These are phyloP conservation scores for Sphagnum contortum DNA, from an alignment of 225 moss, liverwort and hornwort genomes.

Conservation along the genomic window DNA sequence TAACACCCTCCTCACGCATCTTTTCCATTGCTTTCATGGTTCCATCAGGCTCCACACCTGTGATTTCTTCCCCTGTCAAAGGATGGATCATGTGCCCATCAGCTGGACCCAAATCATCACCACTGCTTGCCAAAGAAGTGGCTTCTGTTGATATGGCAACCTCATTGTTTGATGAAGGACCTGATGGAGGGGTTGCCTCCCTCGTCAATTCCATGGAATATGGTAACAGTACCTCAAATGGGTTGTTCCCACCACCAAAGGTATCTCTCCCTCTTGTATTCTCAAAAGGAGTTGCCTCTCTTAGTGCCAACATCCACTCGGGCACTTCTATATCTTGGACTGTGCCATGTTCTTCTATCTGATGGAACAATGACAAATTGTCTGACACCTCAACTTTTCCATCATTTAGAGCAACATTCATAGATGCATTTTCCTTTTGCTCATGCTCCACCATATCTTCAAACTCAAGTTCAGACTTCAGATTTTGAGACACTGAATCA, in stretches of 20 bases:
- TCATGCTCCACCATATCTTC: constrained; percentile 35
- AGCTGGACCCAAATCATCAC: constrained; percentile 20
- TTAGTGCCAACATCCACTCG: constrained; percentile 35
- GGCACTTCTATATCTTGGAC: constrained; percentile 8
- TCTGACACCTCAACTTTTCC: constrained; percentile 66
- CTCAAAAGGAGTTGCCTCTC: constrained; percentile 23
- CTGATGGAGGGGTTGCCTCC: constrained; percentile 20
- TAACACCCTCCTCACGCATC: constrained; percentile 86
- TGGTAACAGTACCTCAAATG: constrained; percentile 29
- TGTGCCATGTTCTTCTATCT: constrained; percentile 11
- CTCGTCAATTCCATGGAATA: constrained; percentile 20
- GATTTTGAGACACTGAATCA: constrained; percentile 7
- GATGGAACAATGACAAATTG: constrained; percentile 46
- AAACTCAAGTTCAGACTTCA: constrained; percentile 26
- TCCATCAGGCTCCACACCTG: constrained; percentile 82
- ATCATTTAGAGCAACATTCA: constrained; percentile 33
- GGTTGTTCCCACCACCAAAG: constrained; percentile 12
- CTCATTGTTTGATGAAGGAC: constrained; percentile 11
- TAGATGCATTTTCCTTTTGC: constrained; percentile 37
- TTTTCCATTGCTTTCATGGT: constrained; percentile 86
- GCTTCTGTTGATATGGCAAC: constrained; percentile 2
- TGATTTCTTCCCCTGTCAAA: constrained; percentile 45
- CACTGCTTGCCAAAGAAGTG: constrained; percentile 18
- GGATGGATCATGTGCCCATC: constrained; percentile 54
- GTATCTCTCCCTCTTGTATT: constrained; percentile 15